Evolutionary conservation across 495 filamentous ascomycete species (phyloP).

Genomic region (Penicillium goetzii): DNA sequence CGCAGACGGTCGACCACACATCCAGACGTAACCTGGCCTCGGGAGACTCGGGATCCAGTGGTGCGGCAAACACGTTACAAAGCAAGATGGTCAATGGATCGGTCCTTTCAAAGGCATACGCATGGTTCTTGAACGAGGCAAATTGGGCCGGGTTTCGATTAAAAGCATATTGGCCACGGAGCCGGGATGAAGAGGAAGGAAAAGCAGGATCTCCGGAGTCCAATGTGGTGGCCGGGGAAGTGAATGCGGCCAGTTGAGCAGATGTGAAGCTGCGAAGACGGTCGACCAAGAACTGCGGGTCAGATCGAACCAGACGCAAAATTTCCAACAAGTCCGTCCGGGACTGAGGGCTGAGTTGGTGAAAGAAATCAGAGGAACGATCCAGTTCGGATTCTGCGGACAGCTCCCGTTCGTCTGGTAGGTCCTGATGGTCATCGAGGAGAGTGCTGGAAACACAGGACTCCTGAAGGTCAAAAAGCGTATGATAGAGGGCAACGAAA

Average conservation of each 20-base stretch:
- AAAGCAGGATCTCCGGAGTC: conserved; percentile 83
- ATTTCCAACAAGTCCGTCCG: conserved; percentile 78
- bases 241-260: conserved; percentile 72
- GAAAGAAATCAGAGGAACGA: conserved; percentile 70
- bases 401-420: conserved; percentile 42
- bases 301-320: conserved; percentile 77
- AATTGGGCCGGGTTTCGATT: conserved; percentile 64
- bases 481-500: conserved; percentile 86
- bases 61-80: conserved; percentile 79
- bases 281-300: conserved; percentile 83
- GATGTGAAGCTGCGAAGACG: conserved; percentile 73
- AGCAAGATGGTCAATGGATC: conserved; percentile 85
- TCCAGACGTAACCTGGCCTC: conserved; percentile 81
- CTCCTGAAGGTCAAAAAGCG: conserved; percentile 83
- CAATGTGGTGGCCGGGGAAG: conserved; percentile 72
- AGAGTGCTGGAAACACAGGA: conserved; percentile 71
- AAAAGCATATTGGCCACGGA: conserved; percentile 56
- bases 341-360: conserved; percentile 74
- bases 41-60: conserved; percentile 70
- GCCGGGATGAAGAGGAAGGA: conserved; percentile 69
- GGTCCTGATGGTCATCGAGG: conserved; percentile 46
- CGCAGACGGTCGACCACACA: conserved; percentile 86
- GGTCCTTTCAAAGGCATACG: conserved; percentile 77
- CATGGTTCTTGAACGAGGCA: conserved; percentile 47
- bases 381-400: conserved; percentile 38